These are phyloP conservation scores for Sutorius eximius DNA, from an alignment of 1,284 basidiomycete genomes.

Conservation along the genomic window DNA sequence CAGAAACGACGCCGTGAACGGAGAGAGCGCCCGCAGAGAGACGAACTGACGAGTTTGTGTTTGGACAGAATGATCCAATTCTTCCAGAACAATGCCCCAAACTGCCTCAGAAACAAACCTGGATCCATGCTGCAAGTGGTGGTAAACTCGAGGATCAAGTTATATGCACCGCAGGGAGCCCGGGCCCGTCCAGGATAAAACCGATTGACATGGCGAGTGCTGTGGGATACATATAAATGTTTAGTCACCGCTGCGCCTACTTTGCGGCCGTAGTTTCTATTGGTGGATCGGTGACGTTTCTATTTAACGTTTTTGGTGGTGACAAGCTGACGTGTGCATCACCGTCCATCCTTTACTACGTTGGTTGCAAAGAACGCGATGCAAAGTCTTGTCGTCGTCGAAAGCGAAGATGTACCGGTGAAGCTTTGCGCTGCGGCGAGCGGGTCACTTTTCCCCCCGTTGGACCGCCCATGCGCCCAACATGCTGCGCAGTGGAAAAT, in stretches of 20 bases:
- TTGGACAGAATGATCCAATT: conserved; percentile 72
- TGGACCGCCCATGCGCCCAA: not conserved
- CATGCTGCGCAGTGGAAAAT: not conserved
- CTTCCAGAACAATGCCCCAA: conserved; percentile 65
- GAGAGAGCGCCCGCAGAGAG: not conserved
- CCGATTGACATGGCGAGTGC: conserved; percentile 2
- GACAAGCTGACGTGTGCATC: not conserved
- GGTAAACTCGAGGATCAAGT: not conserved
- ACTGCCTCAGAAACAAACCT: conserved; percentile 57
- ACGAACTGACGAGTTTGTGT: conserved; percentile 64
- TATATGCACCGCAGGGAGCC: not conserved
- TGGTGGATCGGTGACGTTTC: not conserved
- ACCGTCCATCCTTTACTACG: not conserved
- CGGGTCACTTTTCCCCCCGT: not conserved
- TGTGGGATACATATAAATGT: conserved; percentile 5
- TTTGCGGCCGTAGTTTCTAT: not conserved
- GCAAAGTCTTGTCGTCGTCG: not conserved
- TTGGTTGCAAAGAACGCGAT: no score
- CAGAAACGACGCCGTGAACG: conserved; percentile 11
- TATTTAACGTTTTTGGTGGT: not conserved
- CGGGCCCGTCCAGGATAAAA: not conserved
- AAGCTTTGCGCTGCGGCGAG: not conserved
- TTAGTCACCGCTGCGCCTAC: not conserved
- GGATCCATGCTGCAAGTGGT: conserved; percentile 5
- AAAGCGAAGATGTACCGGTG: not conserved